phyloP scores from a whole-genome alignment of 2,329 filamentous ascomycete species.

The Neodidymelliopsis sp. region DNA sequence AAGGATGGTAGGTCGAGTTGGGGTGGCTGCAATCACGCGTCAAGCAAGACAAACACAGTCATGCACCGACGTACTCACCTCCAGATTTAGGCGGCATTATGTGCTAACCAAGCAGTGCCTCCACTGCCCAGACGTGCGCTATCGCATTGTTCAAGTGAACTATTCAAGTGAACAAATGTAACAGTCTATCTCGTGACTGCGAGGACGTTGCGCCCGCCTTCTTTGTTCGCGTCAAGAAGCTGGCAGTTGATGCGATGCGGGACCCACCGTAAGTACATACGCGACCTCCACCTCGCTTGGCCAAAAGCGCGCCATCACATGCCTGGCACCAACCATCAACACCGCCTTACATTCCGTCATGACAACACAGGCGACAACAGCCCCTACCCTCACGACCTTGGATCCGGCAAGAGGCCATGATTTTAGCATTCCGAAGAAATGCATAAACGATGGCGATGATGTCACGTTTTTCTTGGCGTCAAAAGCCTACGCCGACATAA shows the following conservation, averaged over 20 bases:
- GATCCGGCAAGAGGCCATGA: slow-evolving; percentile 28
- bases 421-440: slow-evolving; percentile 76
- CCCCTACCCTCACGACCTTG: slow-evolving; percentile 33
- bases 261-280: slow-evolving; percentile 2
- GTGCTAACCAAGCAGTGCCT: not conserved
- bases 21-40: not conserved
- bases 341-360: slow-evolving; percentile 25
- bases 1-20: not conserved
- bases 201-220: no score
- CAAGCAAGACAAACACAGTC: slow-evolving; percentile 7
- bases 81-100: not conserved
- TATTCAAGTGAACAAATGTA: not conserved
- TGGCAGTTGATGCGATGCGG: slow-evolving; percentile 10
- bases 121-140: not conserved
- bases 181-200: not conserved
- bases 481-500: slow-evolving; percentile 85
- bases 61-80: not conserved
- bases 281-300: slow-evolving; percentile 4
- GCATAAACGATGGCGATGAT: slow-evolving; percentile 85
- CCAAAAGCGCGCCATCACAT: slow-evolving; percentile 32
- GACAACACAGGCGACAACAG: slow-evolving; percentile 24
- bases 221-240: no score
- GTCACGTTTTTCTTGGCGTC: slow-evolving; percentile 81
- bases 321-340: slow-evolving; percentile 13
- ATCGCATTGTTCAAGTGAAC: no score